Base-by-base conservation (phyloP, 495 filamentous ascomycete species). In the Jackrogersella multiformis region DNA sequence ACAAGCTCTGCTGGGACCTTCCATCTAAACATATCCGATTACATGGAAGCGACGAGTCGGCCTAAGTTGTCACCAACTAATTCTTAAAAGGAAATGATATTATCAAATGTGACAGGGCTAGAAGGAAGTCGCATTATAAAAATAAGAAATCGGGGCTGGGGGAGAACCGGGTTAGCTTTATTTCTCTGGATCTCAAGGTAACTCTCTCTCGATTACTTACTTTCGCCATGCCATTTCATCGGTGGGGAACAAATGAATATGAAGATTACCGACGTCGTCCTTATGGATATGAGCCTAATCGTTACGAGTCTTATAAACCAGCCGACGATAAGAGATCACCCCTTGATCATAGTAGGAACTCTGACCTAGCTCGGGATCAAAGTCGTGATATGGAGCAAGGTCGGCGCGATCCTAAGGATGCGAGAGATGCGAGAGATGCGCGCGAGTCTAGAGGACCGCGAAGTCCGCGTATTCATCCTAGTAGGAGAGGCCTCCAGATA, bases 41-140 rank as follows among this genome's bases (percentile, higher is more conserved):
- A 44, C n/a, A 34, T 32, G 30, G 52, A 51, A 64, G 42, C 35
- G n/a, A 28, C 30, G 16, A 41, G 2, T 12, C 21, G 15, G 52
- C 15, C 15, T 49, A 34, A 58, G 28, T 58, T 8, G 16, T 53
- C n/a, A 35, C 2, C n/a, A n/a, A n/a, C n/a, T n/a, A n/a, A 12
- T 32, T 41, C 32, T 45, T 38, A 16, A 9, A 32, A 38, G 63
- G 63, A 56, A 46, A 66, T 66, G 63, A 28, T 55, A 54, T 18
- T 53, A 24, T 35, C 32, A 44, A 13, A 58, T n/a, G 41, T 66
- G 30, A 46, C 2, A 45, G 46, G 46, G n/a, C 34, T 55, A 24
- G 28, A 18, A 39, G 55, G 41, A 66, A 66, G 54, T 55, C 53
- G 56, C 55, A 46, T 16, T 38, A 13, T 54, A 45, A 58, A 66